Evolutionary conservation across 2,329 filamentous ascomycete genomes (phyloP).

Genomic region (Lachnellula willkommii): DNA sequence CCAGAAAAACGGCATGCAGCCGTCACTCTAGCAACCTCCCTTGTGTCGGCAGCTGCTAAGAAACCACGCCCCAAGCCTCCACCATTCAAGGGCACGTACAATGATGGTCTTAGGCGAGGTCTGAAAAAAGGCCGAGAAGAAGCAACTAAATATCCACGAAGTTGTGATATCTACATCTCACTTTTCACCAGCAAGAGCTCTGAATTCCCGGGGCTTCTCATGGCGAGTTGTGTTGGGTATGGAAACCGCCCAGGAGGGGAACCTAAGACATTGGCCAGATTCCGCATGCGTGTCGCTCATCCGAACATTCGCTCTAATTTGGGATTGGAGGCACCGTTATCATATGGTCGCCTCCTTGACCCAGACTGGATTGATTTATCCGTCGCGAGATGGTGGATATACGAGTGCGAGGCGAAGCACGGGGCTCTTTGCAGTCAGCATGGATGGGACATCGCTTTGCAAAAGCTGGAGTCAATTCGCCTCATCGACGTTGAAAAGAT

Average conservation of each 20-base stretch:
- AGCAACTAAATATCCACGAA: not conserved
- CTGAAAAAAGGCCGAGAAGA: not conserved
- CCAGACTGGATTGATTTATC: slow-evolving; percentile 4
- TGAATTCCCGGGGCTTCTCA: slow-evolving; percentile 2
- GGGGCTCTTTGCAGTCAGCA: slow-evolving; percentile 1
- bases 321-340: slow-evolving; percentile 3
- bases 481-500: slow-evolving; percentile 2
- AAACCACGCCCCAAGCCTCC: slow-evolving; percentile 1
- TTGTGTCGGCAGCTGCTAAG: too few relatives aligned
- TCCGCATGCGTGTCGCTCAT: slow-evolving; percentile 3
- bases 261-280: slow-evolving; percentile 1
- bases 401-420: slow-evolving; percentile 3
- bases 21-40: too few relatives aligned
- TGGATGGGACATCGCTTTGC: slow-evolving; percentile 2
- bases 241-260: slow-evolving; percentile 3
- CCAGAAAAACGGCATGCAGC: too few relatives aligned
- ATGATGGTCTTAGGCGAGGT: not conserved
- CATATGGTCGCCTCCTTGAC: slow-evolving; percentile 1
- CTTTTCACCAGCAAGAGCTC: slow-evolving; percentile 2
- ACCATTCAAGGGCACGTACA: not conserved
- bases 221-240: slow-evolving; percentile 3
- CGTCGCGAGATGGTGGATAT: slow-evolving; percentile 1
- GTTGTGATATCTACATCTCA: not conserved
- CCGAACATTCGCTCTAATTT: slow-evolving; percentile 1
- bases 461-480: slow-evolving; percentile 1